Evolutionary conservation across 1,139 yeast genomes (phyloP), one percentile per base, ranked within the genome.

Genomic region (Scheffersomyces illinoinensis): DNA sequence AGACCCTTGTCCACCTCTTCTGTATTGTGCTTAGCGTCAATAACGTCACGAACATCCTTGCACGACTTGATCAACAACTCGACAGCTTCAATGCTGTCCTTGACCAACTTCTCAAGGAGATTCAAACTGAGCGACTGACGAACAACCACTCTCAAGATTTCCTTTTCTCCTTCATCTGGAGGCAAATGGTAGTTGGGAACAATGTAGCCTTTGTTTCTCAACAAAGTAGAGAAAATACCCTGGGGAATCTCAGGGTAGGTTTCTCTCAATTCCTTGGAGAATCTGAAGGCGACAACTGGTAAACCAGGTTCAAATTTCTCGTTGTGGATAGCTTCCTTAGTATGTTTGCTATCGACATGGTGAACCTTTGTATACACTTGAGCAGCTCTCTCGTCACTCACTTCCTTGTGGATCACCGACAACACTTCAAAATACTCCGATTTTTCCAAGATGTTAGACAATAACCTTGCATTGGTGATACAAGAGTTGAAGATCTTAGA

Each of bases 131-230:
- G 76, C 54, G 89, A 87, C 66, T 84, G 85, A 68, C 96, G 85
- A 55, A 91, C 93, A 43, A 93, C 98, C 24, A 93, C 93, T 71
- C 98, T 85, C 64, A 93, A 80, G 59, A 92, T 89, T 73, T 93
- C 97, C 59, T 72, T 78, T 21, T 82, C 82, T 20, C 69, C 69
- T 61, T 78, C 84, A 60, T 71, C 69, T 39, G 90, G 88, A 47
- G 97, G 96, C 66, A 93, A 82, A 62, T 89, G 93, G 75, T 93
- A 93, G 79, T 93, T 93, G 62, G 98, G 98, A 61, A 93, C 83
- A 71, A 93, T 93, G 84, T 89, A 93, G 5, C 97, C 97, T 70
- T 88, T 87, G 73, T 85, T 86, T 72, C 97, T 85, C 68, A 93
- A 79, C 71, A 92, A 73, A 20, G 89, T 80, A 0, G 97, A 88